phyloP scores from a whole-genome alignment of 1,139 yeast species.

The Tardiomyces depauwii region DNA sequence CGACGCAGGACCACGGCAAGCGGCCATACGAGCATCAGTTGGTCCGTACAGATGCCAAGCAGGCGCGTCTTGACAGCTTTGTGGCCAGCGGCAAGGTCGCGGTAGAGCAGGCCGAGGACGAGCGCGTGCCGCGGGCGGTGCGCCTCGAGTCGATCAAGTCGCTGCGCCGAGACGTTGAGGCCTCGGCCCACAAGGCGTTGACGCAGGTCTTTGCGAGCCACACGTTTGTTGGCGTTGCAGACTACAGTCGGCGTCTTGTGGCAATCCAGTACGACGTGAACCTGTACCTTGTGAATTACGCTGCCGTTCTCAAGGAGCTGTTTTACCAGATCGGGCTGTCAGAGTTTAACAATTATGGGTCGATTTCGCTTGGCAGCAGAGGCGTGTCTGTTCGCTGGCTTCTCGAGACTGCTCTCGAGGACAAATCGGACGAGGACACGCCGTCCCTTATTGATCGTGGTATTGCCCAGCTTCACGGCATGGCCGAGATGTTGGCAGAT shows the following conservation, averaged over 20 bases:
- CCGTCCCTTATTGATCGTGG: neutral
- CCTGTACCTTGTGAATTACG: conserved; percentile 72
- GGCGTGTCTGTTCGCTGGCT: conserved; percentile 24
- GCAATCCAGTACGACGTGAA: conserved; percentile 78
- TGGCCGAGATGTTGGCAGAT: conserved; percentile 62
- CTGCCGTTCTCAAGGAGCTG: conserved; percentile 48
- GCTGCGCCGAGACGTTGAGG: conserved; percentile 42
- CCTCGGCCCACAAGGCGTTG: conserved; percentile 37
- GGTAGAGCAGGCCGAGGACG: neutral
- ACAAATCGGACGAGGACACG: neutral
- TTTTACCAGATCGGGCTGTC: conserved; percentile 73
- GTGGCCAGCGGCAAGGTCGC: conserved; percentile 33
- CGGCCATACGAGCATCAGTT: conserved; percentile 24
- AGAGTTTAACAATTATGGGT: conserved; percentile 79
- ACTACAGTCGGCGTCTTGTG: conserved; percentile 52
- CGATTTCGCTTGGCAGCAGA: conserved; percentile 31
- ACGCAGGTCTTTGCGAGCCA: conserved; percentile 61
- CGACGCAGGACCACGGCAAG: conserved; percentile 8
- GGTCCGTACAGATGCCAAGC: conserved; percentile 60
- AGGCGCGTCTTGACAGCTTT: conserved; percentile 15
- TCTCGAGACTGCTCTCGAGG: conserved; percentile 21
- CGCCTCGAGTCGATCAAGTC: conserved; percentile 31
- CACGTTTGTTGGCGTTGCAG: conserved; percentile 76
- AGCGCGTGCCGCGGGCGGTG: conserved; percentile 1
- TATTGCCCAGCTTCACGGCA: conserved; percentile 10